Evolutionary conservation across 2,329 filamentous ascomycete species (phyloP), one percentile per base, ranked within the genome.

Genomic region (Fusarium sp.): DNA sequence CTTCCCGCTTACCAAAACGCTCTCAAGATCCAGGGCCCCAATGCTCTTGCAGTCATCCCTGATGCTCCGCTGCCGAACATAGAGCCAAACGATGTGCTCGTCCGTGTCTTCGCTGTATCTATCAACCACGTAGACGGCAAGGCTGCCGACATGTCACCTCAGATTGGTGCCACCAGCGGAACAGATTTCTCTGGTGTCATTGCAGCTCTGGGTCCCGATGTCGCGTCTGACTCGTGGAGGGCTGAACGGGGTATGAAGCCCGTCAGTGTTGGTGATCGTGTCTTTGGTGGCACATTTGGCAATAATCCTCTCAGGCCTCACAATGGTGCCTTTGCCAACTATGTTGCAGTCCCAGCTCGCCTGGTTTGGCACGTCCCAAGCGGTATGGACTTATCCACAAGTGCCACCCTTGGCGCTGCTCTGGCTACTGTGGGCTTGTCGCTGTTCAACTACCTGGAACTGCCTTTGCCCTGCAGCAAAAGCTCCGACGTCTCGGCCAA

Each of bases 61-160:
- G 32, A 49, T 20, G 46, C 46, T 19, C 46, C 46, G 3, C 46
- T 49, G 4, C 46, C 46, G 32, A 38, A 49, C 32, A 49, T 49
- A 4, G 46, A 49, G 23, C 32, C 46, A 19, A 10, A 38, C 14
- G 46, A 49, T 23, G 46, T 49, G 3, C 46, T 49, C 12, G 32
- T 49, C 17, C 32, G 21, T 12, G 32, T 49, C 0, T 19, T 20
- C 0, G 46, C 46, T 17, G 32, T 49, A 10, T 49, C 46, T 7
- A 49, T 49, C 23, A 49, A 49, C 9, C 46, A 20, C 6, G 46
- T 49, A 4, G 46, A 49, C 4, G 46, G 46, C 17, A 49, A 49
- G 24, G 46, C 46, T 2, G 46, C 34, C 3, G 46, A 49, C 10
- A 49, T 49, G 46, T 49, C 46, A 6, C 46, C 46, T 11, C 46